A percentile compares a stretch with the other conserved stretches of the same genome.
phyloP scores from a whole-genome alignment of 331 rosid species.

The Dryas integrifolia region DNA sequence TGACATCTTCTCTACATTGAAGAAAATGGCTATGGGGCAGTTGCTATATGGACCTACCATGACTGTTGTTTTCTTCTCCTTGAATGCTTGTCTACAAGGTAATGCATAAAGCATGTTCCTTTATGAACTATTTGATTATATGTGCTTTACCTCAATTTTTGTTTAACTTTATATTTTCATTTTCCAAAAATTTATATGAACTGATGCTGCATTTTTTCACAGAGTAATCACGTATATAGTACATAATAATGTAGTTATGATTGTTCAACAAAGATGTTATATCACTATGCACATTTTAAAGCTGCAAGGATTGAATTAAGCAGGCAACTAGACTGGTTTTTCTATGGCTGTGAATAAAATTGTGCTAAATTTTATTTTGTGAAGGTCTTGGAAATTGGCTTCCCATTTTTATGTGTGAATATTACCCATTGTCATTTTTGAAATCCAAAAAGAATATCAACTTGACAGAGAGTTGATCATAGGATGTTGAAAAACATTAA shows the following conservation, averaged over 20 bases:
- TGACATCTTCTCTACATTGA: conserved; percentile 68
- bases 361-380: neutral
- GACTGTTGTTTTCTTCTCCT: conserved; percentile 79
- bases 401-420: neutral
- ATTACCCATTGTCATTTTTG: neutral
- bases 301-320: neutral
- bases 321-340: neutral
- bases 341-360: neutral
- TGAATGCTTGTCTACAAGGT: conserved; percentile 80
- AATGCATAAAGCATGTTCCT: conserved; percentile 1
- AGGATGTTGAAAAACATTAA: neutral
- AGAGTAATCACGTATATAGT: neutral
- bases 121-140: neutral
- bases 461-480: neutral
- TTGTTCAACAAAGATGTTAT: neutral
- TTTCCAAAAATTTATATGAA: neutral
- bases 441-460: neutral
- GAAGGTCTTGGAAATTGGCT: conserved; percentile 3
- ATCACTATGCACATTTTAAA: neutral
- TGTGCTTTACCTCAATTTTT: neutral
- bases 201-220: neutral
- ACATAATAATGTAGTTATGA: neutral
- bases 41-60: conserved; percentile 73
- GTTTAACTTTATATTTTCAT: neutral
- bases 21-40: conserved; percentile 90